phyloP scores from a whole-genome alignment of 495 filamentous ascomycete genomes.

The Hypoxylon subgilvum region DNA sequence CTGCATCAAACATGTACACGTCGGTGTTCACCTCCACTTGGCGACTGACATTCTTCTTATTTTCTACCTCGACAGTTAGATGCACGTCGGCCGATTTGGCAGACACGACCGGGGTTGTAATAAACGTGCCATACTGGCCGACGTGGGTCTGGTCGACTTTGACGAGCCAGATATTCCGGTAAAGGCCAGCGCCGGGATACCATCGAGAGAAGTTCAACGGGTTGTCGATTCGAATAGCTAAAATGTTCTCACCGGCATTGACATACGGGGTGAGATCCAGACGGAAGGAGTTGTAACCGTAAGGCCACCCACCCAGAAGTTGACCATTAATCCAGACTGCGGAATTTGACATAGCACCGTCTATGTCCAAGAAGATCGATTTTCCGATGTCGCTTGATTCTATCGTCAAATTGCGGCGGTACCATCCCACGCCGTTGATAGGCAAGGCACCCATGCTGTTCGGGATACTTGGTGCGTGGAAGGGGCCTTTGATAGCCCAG shows the following conservation, averaged over 20 bases:
- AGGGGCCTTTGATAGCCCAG: slow-evolving; percentile 58
- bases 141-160: slow-evolving; percentile 52
- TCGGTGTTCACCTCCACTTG: slow-evolving; percentile 41
- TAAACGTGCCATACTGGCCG: slow-evolving; percentile 51
- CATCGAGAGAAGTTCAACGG: slow-evolving; percentile 51
- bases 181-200: slow-evolving; percentile 59
- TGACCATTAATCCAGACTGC: slow-evolving; percentile 57
- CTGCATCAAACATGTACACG: slow-evolving; percentile 33
- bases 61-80: slow-evolving; percentile 49
- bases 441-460: slow-evolving; percentile 65
- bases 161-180: slow-evolving; percentile 58
- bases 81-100: slow-evolving; percentile 47
- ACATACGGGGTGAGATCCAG: slow-evolving; percentile 55
- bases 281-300: slow-evolving; percentile 56
- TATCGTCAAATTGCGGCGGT: slow-evolving; percentile 49
- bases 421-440: slow-evolving; percentile 57
- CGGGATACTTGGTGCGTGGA: slow-evolving; percentile 53
- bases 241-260: slow-evolving; percentile 45
- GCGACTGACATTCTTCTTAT: slow-evolving; percentile 35
- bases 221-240: slow-evolving; percentile 59
- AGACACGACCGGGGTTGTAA: slow-evolving; percentile 50
- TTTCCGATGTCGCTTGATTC: slow-evolving; percentile 41
- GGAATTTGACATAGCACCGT: slow-evolving; percentile 58
- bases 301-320: slow-evolving; percentile 58
- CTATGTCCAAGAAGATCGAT: slow-evolving; percentile 54